Conservation (phyloP, 1,139 yeast genomes). For the Casaregolazyma suthepensis region DNA sequence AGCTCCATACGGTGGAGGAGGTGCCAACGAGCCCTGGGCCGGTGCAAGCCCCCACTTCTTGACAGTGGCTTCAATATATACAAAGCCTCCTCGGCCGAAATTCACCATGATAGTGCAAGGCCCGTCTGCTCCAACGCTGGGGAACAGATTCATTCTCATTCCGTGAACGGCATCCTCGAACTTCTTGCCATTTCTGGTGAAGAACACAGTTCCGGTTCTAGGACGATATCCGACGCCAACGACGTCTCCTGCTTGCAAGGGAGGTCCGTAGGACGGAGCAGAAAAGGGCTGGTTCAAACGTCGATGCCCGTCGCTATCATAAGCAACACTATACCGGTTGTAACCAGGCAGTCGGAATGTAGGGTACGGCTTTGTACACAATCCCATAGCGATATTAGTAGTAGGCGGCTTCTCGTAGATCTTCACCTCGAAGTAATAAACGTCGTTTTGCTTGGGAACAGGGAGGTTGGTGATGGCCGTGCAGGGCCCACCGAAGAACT, state of each 20-base stretch:
- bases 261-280: slow-evolving; percentile 69
- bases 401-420: slow-evolving; percentile 55
- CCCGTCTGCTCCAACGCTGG: slow-evolving; percentile 81
- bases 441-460: slow-evolving; percentile 77
- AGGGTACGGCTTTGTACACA: slow-evolving; percentile 87
- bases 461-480: slow-evolving; percentile 84
- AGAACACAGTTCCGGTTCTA: slow-evolving; percentile 72
- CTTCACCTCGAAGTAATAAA: slow-evolving; percentile 85
- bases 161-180: slow-evolving; percentile 79
- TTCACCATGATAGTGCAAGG: slow-evolving; percentile 75
- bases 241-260: slow-evolving; percentile 75
- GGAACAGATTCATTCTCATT: slow-evolving; percentile 72
- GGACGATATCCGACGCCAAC: slow-evolving; percentile 88
- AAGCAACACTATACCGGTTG: slow-evolving; percentile 75
- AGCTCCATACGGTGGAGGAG: slow-evolving; percentile 67
- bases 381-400: slow-evolving; percentile 63
- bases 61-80: slow-evolving; percentile 92
- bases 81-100: slow-evolving; percentile 87
- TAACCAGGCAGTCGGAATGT: slow-evolving; percentile 82
- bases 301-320: slow-evolving; percentile 78
- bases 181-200: slow-evolving; percentile 87
- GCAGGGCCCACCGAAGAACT: slow-evolving; percentile 63
- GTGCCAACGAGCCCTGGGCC: slow-evolving; percentile 61
- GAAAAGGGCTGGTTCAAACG: slow-evolving; percentile 79
- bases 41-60: slow-evolving; percentile 90